phyloP scores from a whole-genome alignment of 768 basidiomycete species.

The Crucibulum laeve region DNA sequence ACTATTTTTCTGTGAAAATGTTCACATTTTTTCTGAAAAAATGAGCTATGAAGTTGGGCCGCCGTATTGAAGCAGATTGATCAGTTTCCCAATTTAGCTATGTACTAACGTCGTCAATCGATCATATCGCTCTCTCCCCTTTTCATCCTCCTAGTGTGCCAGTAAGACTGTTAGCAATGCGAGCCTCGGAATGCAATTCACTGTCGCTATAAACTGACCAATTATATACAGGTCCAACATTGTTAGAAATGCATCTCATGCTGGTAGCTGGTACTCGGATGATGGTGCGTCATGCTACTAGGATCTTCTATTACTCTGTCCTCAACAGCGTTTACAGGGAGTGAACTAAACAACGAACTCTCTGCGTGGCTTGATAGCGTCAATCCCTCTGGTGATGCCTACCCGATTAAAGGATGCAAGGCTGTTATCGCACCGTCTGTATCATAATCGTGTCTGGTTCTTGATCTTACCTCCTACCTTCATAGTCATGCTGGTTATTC shows the following conservation, averaged over 20 bases:
- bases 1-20: too few relatives aligned
- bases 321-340: slow-evolving; percentile 31
- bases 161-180: too few relatives aligned
- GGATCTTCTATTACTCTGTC: slow-evolving; percentile 2
- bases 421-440: slow-evolving; percentile 96
- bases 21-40: too few relatives aligned
- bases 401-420: slow-evolving; percentile 64
- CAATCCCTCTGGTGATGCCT: slow-evolving; percentile 31
- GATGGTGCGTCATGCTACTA: slow-evolving; percentile 41
- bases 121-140: too few relatives aligned
- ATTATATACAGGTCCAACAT: slow-evolving; percentile 8
- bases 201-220: too few relatives aligned
- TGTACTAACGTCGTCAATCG: too few relatives aligned
- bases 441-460: slow-evolving; percentile 2
- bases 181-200: too few relatives aligned
- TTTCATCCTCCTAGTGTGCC: too few relatives aligned
- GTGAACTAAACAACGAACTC: slow-evolving; percentile 59
- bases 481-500: slow-evolving; percentile 91
- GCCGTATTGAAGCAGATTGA: too few relatives aligned
- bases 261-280: slow-evolving; percentile 84
- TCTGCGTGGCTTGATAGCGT: slow-evolving; percentile 60
- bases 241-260: slow-evolving; percentile 68
- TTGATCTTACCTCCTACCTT: slow-evolving; percentile 1
- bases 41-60: too few relatives aligned
- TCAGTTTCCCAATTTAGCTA: too few relatives aligned